A percentile compares a stretch with the other conserved stretches of the same genome.
Evolutionary conservation across 441 rosid species (phyloP).

Genomic region (Francoa sonchifolia): DNA sequence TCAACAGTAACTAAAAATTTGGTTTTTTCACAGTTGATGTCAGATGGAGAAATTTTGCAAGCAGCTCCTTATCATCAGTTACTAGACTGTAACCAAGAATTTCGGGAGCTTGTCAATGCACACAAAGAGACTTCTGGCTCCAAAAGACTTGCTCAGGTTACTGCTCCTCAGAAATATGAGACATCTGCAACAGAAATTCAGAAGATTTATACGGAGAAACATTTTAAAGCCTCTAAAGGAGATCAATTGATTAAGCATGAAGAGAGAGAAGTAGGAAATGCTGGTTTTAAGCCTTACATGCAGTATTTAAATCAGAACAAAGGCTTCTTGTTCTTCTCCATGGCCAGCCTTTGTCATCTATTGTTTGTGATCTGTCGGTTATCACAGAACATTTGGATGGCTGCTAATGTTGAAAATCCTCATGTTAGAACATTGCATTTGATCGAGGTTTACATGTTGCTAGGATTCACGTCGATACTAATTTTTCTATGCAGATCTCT

Average conservation of each 20-base stretch:
- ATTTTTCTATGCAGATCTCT: conserved; percentile 47
- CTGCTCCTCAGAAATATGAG: conserved; percentile 19
- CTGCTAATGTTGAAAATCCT: conserved; percentile 78
- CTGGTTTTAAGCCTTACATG: conserved; percentile 61
- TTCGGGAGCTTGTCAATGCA: conserved; percentile 83
- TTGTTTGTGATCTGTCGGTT: conserved; percentile 48
- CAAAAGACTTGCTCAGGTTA: conserved; percentile 34
- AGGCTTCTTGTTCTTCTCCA: conserved; percentile 58
- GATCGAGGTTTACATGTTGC: conserved; percentile 56
- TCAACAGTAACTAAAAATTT: too few relatives aligned
- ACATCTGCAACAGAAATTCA: conserved; percentile 39
- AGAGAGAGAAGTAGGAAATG: conserved; percentile 76
- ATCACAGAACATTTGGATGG: conserved; percentile 87
- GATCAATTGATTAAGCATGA: conserved; percentile 73
- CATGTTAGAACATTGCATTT: conserved; percentile 45
- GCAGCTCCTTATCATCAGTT: conserved; percentile 73
- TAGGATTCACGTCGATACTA: conserved; percentile 39
- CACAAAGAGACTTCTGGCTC: conserved; percentile 92
- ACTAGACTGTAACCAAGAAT: conserved; percentile 49
- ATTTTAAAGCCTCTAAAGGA: conserved; percentile 31
- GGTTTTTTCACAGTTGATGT: conserved; percentile 56
- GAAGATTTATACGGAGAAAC: conserved; percentile 30
- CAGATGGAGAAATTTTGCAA: conserved; percentile 68
- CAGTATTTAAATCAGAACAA: conserved; percentile 66
- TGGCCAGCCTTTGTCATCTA: conserved; percentile 37